Evolutionary conservation across 345 rosid species (phyloP).

Genomic region (Leavenworthia alabamica): DNA sequence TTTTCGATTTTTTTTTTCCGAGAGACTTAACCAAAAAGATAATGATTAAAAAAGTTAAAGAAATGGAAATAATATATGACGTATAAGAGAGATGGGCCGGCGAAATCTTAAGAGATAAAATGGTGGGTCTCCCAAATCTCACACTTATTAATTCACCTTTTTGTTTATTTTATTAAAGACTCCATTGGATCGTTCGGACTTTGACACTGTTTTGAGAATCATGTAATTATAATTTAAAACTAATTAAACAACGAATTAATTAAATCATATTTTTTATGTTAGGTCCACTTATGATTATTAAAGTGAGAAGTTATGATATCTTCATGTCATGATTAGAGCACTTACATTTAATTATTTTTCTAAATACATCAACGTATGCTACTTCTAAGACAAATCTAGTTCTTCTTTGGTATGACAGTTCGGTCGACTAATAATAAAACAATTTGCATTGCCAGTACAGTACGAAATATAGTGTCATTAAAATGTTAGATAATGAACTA

Average conservation of each 20-base stretch:
- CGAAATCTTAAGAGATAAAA: slow-evolving; percentile 24
- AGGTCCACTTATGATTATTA: no score
- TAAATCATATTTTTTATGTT: no score
- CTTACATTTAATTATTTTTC: no score
- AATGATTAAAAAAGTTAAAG: slow-evolving; percentile 8
- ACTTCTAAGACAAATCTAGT: neutral
- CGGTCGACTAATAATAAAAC: neutral
- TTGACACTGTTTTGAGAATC: no score
- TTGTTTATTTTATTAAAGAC: no score
- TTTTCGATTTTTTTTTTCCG: neutral
- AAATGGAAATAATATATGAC: slow-evolving; percentile 11
- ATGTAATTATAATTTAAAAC: no score
- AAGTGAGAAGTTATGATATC: no score
- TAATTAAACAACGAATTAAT: no score
- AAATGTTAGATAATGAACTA: neutral
- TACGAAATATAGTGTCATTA: neutral
- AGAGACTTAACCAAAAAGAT: slow-evolving; percentile 10
- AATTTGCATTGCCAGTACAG: slow-evolving; percentile 3
- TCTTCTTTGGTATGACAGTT: neutral
- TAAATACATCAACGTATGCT: no score
- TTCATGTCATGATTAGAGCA: no score
- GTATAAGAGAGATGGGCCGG: slow-evolving; percentile 20
- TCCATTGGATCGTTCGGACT: no score
- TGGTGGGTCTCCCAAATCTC: slow-evolving; percentile 34
- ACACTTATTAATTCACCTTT: no score